These are phyloP conservation scores for Punica granatum DNA, from an alignment of 345 rosid genomes.

Conservation along the genomic window DNA sequence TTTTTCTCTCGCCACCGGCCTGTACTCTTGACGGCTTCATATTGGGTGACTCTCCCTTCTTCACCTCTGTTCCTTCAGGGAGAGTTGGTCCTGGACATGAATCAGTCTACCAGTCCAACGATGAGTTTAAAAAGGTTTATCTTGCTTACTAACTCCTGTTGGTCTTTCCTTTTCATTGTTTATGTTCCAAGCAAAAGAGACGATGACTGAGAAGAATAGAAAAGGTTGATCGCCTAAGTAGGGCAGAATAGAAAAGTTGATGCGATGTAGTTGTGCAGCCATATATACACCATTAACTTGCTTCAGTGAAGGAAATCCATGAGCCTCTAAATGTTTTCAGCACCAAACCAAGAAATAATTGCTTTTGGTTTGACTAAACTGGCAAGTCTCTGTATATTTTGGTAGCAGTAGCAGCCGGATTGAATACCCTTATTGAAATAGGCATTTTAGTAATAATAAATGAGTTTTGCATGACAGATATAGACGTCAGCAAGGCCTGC, in stretches of 20 bases:
- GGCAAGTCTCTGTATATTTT: neutral
- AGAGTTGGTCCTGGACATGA: conserved; percentile 77
- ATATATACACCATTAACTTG: neutral
- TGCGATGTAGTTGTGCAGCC: neutral
- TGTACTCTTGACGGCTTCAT: conserved; percentile 82
- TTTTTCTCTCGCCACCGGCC: conserved; percentile 84
- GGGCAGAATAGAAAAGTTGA: neutral
- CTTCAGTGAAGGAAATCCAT: neutral
- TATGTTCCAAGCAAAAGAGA: neutral
- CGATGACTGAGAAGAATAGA: neutral
- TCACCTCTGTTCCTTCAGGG: conserved; percentile 97
- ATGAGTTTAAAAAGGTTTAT: conserved; percentile 84
- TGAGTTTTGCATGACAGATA: neutral
- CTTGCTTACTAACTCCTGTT: conserved; percentile 1
- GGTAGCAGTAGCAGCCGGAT: neutral
- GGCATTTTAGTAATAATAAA: neutral
- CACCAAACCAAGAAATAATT: neutral
- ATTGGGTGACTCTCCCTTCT: conserved; percentile 80
- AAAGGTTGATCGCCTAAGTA: neutral
- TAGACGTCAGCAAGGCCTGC: neutral
- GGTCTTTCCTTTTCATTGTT: neutral
- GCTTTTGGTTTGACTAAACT: neutral
- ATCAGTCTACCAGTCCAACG: conserved; percentile 66
- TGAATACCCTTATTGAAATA: neutral
- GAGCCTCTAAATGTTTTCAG: neutral